Conservation (phyloP, 305 asterid genomes). For the Fraxinus albicans region DNA sequence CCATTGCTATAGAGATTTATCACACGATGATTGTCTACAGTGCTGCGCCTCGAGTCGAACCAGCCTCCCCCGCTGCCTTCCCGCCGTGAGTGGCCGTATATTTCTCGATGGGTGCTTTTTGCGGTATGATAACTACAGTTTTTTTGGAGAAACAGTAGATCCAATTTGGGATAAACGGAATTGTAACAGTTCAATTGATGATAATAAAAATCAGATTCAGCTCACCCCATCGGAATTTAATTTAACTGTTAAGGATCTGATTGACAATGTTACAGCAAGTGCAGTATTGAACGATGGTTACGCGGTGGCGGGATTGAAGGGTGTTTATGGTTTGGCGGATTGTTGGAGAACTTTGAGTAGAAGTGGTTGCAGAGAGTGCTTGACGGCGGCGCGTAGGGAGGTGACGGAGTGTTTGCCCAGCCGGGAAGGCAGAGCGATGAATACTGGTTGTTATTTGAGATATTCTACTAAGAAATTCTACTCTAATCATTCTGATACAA, state of each 20-base stretch:
- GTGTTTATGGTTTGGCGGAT: constrained; percentile 84
- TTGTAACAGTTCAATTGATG: constrained; percentile 46
- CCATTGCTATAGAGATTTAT: constrained; percentile 61
- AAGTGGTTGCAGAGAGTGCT: constrained; percentile 67
- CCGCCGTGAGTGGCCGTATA: constrained; percentile 53
- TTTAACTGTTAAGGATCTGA: constrained; percentile 36
- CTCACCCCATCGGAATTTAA: constrained; percentile 28
- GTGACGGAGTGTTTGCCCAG: constrained; percentile 61
- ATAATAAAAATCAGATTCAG: constrained; percentile 13
- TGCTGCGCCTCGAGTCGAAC: constrained; percentile 82
- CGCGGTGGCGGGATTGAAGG: constrained; percentile 48
- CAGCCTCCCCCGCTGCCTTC: constrained; percentile 71
- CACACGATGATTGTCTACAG: constrained; percentile 68
- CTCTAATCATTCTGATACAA: constrained; percentile 29
- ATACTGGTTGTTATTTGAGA: constrained; percentile 81
- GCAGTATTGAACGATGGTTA: constrained; percentile 46
- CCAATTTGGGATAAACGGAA: constrained; percentile 38
- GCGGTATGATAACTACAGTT: constrained; percentile 57
- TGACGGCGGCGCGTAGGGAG: constrained; percentile 60
- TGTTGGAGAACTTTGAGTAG: constrained; percentile 72
- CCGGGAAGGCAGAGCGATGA: constrained; percentile 76
- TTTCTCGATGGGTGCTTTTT: constrained; percentile 86
- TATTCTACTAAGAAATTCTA: constrained; percentile 66
- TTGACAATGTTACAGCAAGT: constrained; percentile 38
- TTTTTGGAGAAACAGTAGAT: constrained; percentile 54